Conservation (phyloP, 768 basidiomycete genomes). For the Lyophyllum shimeji region DNA sequence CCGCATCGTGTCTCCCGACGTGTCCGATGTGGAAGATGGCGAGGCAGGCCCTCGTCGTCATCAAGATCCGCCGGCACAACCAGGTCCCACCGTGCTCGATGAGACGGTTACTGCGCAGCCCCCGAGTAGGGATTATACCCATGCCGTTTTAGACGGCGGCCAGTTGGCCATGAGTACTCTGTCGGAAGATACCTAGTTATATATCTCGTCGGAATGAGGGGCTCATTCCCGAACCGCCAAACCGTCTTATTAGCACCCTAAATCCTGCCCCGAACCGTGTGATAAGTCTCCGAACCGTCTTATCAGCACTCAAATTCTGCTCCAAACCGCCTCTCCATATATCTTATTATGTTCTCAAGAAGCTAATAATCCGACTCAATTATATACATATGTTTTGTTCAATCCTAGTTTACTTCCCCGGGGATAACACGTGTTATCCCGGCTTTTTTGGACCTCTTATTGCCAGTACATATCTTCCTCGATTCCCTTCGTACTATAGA, state of each 20-base stretch:
- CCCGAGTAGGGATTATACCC: not conserved
- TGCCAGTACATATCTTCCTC: not conserved
- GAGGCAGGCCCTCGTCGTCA: not conserved
- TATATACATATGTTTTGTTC: no score
- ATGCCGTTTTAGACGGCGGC: not conserved
- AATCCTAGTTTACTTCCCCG: not conserved
- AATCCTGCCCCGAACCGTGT: no score
- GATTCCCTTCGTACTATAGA: not conserved
- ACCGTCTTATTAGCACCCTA: no score
- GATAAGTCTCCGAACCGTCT: no score
- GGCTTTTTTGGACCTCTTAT: not conserved
- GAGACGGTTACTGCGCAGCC: not conserved
- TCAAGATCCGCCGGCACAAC: not conserved
- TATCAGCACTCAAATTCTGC: no score
- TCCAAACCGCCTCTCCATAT: no score
- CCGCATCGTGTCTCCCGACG: not conserved
- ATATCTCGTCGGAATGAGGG: no score
- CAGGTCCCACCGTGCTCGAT: not conserved
- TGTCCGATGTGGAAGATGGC: not conserved
- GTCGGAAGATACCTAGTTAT: not conserved
- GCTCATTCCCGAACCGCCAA: no score
- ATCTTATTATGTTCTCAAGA: no score
- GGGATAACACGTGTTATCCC: no score
- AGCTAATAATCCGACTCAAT: no score
- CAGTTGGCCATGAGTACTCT: no score